Evolutionary conservation across 164 flowering plant species (phyloP).

Genomic region (Umbilicus rupestris): DNA sequence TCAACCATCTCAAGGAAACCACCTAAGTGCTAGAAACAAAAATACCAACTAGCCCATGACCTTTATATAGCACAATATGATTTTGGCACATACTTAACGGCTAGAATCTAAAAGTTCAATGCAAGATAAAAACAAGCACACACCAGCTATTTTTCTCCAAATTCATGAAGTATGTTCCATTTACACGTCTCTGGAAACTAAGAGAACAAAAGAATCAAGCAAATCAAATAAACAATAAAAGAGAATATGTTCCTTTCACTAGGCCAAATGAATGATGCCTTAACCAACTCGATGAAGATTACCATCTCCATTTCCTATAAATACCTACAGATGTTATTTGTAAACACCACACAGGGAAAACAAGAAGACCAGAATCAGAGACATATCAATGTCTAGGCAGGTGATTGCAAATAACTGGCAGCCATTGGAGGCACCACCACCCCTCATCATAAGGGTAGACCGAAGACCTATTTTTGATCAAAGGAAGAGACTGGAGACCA

Average conservation of each 20-base stretch:
- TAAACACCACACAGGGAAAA: neutral
- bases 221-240: neutral
- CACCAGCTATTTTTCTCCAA: too few relatives aligned
- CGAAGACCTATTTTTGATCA: neutral
- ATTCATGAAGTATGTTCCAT: neutral
- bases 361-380: neutral
- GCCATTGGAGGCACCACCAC: slow-evolving; percentile 2
- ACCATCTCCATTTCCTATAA: neutral
- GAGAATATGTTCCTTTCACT: neutral
- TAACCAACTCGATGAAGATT: neutral
- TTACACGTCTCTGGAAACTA: neutral
- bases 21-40: neutral
- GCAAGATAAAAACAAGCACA: too few relatives aligned
- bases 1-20: neutral
- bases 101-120: neutral
- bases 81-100: neutral
- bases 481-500: neutral
- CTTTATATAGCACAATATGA: neutral
- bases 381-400: neutral
- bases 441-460: neutral
- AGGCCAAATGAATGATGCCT: slow-evolving; percentile 2
- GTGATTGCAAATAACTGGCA: neutral
- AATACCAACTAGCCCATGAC: neutral
- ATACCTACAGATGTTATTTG: neutral
- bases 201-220: neutral